A percentile compares a stretch with the other conserved stretches of the same genome.
phyloP scores from a whole-genome alignment of 495 filamentous ascomycete genomes.

The Podospora didyma region DNA sequence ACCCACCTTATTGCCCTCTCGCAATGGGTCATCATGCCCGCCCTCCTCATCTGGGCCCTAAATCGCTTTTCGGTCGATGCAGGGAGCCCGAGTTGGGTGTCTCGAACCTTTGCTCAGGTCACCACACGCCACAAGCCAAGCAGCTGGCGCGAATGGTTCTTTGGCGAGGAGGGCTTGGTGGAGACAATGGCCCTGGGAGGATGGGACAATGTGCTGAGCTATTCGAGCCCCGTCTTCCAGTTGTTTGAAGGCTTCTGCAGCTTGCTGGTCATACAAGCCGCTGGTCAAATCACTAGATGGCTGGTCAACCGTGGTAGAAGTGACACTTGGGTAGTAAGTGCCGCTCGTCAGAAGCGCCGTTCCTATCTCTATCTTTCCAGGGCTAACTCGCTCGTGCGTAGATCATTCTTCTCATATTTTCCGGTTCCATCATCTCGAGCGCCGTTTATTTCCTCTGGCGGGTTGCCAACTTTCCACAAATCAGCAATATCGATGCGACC shows the following conservation, averaged over 20 bases:
- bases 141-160: slow-evolving; percentile 70
- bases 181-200: slow-evolving; percentile 75
- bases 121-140: slow-evolving; percentile 52
- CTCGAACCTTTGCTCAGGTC: slow-evolving; percentile 65
- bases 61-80: slow-evolving; percentile 89
- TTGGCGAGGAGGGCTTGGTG: slow-evolving; percentile 71
- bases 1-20: slow-evolving; percentile 61
- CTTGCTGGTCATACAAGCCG: slow-evolving; percentile 89
- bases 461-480: slow-evolving; percentile 86
- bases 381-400: slow-evolving; percentile 24
- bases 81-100: slow-evolving; percentile 71
- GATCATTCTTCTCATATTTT: slow-evolving; percentile 85
- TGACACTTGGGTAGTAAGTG: slow-evolving; percentile 93
- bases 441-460: slow-evolving; percentile 96
- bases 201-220: slow-evolving; percentile 87
- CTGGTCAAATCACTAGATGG: slow-evolving; percentile 92
- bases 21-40: slow-evolving; percentile 80
- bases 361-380: background rate
- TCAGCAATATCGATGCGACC: slow-evolving; percentile 89
- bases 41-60: slow-evolving; percentile 88
- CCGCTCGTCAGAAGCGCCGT: background rate
- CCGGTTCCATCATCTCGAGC: slow-evolving; percentile 86
- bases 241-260: slow-evolving; percentile 94
- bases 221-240: slow-evolving; percentile 94
- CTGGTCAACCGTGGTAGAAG: slow-evolving; percentile 86